These are phyloP conservation scores for Leptosphaerulina australis DNA, from an alignment of 2,329 filamentous ascomycete species.

Conservation along the genomic window DNA sequence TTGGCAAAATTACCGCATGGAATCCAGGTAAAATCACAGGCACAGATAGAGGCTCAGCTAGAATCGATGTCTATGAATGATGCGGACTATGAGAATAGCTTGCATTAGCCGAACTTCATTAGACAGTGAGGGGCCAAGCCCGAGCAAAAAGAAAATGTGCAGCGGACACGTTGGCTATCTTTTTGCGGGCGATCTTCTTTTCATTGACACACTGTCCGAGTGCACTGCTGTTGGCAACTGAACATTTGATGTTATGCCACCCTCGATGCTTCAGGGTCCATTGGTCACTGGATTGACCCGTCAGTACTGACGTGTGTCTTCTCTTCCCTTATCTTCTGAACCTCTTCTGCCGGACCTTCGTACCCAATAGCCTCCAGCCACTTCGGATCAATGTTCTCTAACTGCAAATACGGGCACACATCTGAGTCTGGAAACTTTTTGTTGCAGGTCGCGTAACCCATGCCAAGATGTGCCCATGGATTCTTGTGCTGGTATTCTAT, in stretches of 20 bases:
- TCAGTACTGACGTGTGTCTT: slow-evolving; percentile 13
- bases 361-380: slow-evolving; percentile 47
- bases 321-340: slow-evolving; percentile 17
- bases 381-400: slow-evolving; percentile 52
- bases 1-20: not conserved
- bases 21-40: not conserved
- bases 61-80: not conserved
- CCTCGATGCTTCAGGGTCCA: too few relatives aligned
- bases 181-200: too few relatives aligned
- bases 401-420: slow-evolving; percentile 47
- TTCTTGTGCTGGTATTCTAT: slow-evolving; percentile 51
- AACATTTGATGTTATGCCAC: too few relatives aligned
- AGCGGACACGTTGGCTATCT: too few relatives aligned
- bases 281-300: not conserved
- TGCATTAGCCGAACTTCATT: not conserved
- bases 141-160: too few relatives aligned
- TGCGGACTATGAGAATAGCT: not conserved
- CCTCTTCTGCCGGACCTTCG: slow-evolving; percentile 21
- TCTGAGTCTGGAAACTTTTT: slow-evolving; percentile 36
- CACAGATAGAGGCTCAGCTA: not conserved
- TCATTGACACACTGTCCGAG: too few relatives aligned
- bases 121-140: too few relatives aligned
- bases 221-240: too few relatives aligned
- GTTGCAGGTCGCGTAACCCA: slow-evolving; percentile 47
- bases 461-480: slow-evolving; percentile 51